A percentile compares a stretch with the other conserved stretches of the same genome.
phyloP scores from a whole-genome alignment of 2,329 filamentous ascomycete genomes.

The Dendryphion nanum region DNA sequence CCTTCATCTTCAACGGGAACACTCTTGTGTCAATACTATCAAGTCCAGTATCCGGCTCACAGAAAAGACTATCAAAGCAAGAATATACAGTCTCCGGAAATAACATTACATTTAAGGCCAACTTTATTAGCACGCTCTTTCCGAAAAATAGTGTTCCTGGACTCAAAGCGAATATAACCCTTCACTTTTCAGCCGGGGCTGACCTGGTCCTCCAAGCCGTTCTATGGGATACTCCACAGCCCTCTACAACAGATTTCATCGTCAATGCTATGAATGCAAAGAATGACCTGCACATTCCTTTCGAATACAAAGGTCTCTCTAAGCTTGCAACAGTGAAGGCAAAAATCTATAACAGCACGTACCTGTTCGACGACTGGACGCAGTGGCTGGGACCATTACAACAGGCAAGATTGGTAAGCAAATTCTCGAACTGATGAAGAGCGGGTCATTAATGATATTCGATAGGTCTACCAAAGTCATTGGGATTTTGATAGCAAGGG shows the following conservation, averaged over 20 bases:
- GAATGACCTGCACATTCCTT: constrained; percentile 45
- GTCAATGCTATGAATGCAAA: constrained; percentile 21
- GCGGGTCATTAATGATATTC: too few species aligned
- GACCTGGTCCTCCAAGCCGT: constrained; percentile 47
- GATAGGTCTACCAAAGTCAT: constrained; percentile 47
- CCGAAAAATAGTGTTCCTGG: constrained; percentile 41
- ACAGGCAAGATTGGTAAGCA: constrained; percentile 26
- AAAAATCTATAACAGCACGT: constrained; percentile 44
- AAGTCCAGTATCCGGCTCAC: constrained; percentile 24
- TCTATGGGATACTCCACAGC: constrained; percentile 49
- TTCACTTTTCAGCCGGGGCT: constrained; percentile 51
- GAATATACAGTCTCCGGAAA: constrained; percentile 43
- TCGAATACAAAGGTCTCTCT: constrained; percentile 49
- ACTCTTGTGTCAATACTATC: constrained; percentile 41
- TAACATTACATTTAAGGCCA: constrained; percentile 44
- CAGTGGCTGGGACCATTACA: constrained; percentile 48
- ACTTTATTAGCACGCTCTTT: constrained; percentile 30
- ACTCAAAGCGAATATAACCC: constrained; percentile 48
- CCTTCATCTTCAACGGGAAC: constrained; percentile 53
- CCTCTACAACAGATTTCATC: constrained; percentile 24
- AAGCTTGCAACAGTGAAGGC: constrained; percentile 50
- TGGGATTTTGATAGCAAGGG: constrained; percentile 47
- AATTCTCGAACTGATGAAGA: too few species aligned
- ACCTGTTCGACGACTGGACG: constrained; percentile 55
- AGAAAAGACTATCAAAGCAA: constrained; percentile 4